Percentiles rank a stretch among this genome's conserved stretches.
Conservation (phyloP, 2,329 filamentous ascomycete genomes). For the Aspergillus phoenicis region DNA sequence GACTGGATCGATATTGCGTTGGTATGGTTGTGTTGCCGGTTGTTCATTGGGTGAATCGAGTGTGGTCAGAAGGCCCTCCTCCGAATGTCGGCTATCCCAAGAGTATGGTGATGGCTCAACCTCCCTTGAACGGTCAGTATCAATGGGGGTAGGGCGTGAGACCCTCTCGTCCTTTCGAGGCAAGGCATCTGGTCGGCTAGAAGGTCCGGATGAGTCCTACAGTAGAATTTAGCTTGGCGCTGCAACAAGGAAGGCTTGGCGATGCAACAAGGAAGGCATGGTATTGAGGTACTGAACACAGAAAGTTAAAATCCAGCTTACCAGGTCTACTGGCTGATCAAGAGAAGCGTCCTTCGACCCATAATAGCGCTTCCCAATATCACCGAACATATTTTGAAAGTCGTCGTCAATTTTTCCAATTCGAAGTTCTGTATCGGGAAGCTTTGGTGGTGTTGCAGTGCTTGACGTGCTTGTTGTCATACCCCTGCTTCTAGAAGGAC, state of each 20-base stretch:
- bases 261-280: background rate
- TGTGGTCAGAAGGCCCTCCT: slow-evolving; percentile 51
- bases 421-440: slow-evolving; percentile 49
- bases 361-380: slow-evolving; percentile 42
- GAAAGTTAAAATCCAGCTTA: slow-evolving; percentile 20
- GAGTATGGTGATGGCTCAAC: slow-evolving; percentile 55
- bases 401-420: slow-evolving; percentile 46
- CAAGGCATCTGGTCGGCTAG: slow-evolving; percentile 21
- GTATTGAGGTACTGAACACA: background rate
- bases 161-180: slow-evolving; percentile 28
- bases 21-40: slow-evolving; percentile 14
- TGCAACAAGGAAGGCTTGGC: background rate
- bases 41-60: slow-evolving; percentile 29
- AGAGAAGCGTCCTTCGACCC: slow-evolving; percentile 29
- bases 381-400: slow-evolving; percentile 58
- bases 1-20: slow-evolving; percentile 20
- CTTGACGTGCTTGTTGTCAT: slow-evolving; percentile 56
- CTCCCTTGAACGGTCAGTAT: slow-evolving; percentile 46
- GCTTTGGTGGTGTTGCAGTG: slow-evolving; percentile 54
- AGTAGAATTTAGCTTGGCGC: slow-evolving; percentile 20
- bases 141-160: slow-evolving; percentile 46
- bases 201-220: slow-evolving; percentile 29
- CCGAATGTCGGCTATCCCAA: slow-evolving; percentile 55
- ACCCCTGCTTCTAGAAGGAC: slow-evolving; percentile 46
- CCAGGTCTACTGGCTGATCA: slow-evolving; percentile 23